These are phyloP conservation scores for Lactifluus volemus DNA, from an alignment of 768 basidiomycete species.

Conservation along the genomic window DNA sequence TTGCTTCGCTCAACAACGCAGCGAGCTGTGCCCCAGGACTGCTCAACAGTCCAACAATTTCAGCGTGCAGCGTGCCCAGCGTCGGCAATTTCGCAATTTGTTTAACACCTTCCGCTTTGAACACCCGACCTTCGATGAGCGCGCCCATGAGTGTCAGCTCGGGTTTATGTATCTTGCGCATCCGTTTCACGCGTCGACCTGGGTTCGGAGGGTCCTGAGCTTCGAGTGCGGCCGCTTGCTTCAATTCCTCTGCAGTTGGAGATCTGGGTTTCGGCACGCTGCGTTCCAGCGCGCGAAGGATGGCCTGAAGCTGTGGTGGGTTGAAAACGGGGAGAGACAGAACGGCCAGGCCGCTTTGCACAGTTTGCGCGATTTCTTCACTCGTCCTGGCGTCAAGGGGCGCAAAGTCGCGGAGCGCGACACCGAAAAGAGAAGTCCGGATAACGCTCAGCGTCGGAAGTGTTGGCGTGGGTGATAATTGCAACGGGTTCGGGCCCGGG, in stretches of 20 bases:
- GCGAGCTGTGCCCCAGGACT: conserved; percentile 67
- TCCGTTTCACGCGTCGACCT: conserved; percentile 56
- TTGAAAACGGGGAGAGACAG: conserved; percentile 58
- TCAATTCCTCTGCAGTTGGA: conserved; percentile 44
- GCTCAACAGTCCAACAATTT: conserved; percentile 78
- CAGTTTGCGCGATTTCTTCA: conserved; percentile 44
- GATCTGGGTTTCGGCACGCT: conserved; percentile 51
- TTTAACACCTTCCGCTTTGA: conserved; percentile 49
- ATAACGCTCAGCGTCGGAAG: conserved; percentile 57
- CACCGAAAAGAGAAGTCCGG: conserved; percentile 73
- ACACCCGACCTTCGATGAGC: conserved; percentile 65
- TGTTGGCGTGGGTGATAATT: conserved; percentile 13
- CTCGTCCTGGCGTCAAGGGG: conserved; percentile 42
- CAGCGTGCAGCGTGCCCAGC: conserved; percentile 66
- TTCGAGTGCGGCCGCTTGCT: conserved; percentile 36
- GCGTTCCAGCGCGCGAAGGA: conserved; percentile 60
- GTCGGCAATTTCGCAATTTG: conserved; percentile 69
- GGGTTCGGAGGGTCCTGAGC: conserved; percentile 62
- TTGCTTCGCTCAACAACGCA: conserved; percentile 57
- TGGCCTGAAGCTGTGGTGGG: conserved; percentile 60
- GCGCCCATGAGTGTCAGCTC: conserved; percentile 71
- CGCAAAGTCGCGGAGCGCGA: conserved; percentile 55
- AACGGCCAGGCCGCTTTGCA: conserved; percentile 55
- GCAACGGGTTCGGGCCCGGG: conserved; percentile 23
- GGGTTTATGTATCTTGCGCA: conserved; percentile 47